A percentile compares a stretch with the other conserved stretches of the same genome.
phyloP scores from a whole-genome alignment of 1,139 yeast genomes.

The Hemisphaericaspora subhashii region DNA sequence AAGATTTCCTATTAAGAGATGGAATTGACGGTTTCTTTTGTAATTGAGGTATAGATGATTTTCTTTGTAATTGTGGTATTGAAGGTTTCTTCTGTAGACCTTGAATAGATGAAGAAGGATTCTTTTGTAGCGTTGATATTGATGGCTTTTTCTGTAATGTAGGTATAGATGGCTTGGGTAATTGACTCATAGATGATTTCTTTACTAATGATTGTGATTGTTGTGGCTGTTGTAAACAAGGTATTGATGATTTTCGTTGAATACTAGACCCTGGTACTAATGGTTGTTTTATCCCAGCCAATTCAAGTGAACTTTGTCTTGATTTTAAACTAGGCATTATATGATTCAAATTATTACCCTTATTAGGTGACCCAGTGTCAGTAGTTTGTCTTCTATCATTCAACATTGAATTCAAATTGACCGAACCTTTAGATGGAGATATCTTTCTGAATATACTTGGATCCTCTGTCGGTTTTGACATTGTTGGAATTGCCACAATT shows the following conservation, averaged over 20 bases:
- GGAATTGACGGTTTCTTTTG: constrained; percentile 17
- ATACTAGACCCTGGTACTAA: constrained; percentile 2
- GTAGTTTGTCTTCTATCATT: constrained; percentile 16
- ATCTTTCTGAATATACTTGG: constrained; percentile 26
- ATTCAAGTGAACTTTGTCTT: constrained; percentile 32
- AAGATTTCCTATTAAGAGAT: constrained; percentile 13
- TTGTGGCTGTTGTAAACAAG: constrained; percentile 19
- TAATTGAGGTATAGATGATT: constrained; percentile 15
- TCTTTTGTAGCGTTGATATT: constrained; percentile 17
- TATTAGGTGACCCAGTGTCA: constrained; percentile 19
- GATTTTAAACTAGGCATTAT: constrained; percentile 26
- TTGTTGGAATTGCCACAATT: constrained; percentile 15
- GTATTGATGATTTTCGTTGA: constrained; percentile 11
- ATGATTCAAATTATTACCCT: constrained; percentile 13
- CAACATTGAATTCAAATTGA: constrained; percentile 37
- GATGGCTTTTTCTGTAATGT: constrained; percentile 18
- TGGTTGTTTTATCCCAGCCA: constrained; percentile 32
- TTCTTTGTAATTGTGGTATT: constrained; percentile 11
- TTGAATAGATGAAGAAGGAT: constrained; percentile 18
- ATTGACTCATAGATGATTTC: constrained; percentile 16
- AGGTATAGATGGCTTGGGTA: constrained; percentile 19
- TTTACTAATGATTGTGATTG: constrained; percentile 5
- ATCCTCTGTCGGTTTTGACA: constrained; percentile 12
- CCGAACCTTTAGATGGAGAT: constrained; percentile 42
- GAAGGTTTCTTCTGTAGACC: constrained; percentile 17